phyloP scores from a whole-genome alignment of 805 yeast genomes.

The Myxozyma mucilagina region DNA sequence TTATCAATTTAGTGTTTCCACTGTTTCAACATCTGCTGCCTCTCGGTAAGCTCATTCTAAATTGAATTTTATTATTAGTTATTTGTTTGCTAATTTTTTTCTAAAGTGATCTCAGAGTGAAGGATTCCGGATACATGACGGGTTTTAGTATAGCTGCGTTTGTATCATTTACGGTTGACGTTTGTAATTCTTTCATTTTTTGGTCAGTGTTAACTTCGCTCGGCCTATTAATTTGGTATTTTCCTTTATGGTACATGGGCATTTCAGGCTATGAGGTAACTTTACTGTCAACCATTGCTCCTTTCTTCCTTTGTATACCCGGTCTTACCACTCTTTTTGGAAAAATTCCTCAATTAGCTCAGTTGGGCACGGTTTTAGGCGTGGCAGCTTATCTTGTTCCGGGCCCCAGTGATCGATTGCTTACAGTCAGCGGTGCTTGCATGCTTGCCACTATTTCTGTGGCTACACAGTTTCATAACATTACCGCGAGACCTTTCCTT shows the following conservation, averaged over 20 bases:
- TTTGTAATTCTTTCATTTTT: conserved; percentile 64
- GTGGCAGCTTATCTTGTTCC: conserved; percentile 71
- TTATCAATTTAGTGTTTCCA: conserved; percentile 4
- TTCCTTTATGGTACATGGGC: conserved; percentile 98
- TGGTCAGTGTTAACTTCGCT: conserved; percentile 85
- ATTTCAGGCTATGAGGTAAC: conserved; percentile 90
- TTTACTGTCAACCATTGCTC: conserved; percentile 57
- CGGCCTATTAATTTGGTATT: conserved; percentile 86
- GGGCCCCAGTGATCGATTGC: conserved; percentile 69
- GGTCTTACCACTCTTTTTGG: conserved; percentile 46
- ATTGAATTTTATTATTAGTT: neutral
- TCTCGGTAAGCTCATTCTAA: conserved; percentile 1
- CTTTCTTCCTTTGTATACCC: conserved; percentile 55
- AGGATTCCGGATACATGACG: conserved; percentile 16
- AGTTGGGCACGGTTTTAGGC: conserved; percentile 60
- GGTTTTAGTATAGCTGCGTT: conserved; percentile 30
- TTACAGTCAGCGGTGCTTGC: conserved; percentile 65
- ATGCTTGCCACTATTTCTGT: conserved; percentile 63
- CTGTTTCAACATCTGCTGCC: neutral
- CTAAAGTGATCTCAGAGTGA: neutral
- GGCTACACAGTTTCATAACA: conserved; percentile 39
- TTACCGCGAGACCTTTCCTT: conserved; percentile 39
- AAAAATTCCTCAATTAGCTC: conserved; percentile 54
- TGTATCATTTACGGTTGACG: conserved; percentile 38
- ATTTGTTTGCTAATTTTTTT: neutral